These are phyloP conservation scores for Cenchrus purpureus DNA, from an alignment of 176 grass and related monocot species.

Conservation along the genomic window DNA sequence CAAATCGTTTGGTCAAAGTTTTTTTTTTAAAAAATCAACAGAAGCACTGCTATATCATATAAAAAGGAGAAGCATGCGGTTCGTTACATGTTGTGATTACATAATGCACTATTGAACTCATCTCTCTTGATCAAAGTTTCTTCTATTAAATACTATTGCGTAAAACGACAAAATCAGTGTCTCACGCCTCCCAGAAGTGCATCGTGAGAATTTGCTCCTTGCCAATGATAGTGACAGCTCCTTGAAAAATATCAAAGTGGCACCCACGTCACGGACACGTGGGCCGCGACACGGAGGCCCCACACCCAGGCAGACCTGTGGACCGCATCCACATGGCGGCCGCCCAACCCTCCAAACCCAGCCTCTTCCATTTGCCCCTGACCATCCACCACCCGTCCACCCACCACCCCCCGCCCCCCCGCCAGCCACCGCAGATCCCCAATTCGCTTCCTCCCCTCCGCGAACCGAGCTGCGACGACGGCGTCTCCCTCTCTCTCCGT, in stretches of 20 bases:
- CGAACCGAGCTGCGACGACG: not conserved
- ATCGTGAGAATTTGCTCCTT: too few relatives aligned
- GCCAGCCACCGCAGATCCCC: not conserved
- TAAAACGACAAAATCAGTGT: too few relatives aligned
- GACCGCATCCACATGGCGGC: conserved; percentile 25
- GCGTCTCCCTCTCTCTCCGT: not conserved
- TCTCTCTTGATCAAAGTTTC: too few relatives aligned
- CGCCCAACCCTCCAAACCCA: not conserved
- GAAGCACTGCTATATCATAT: too few relatives aligned
- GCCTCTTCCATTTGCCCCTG: not conserved
- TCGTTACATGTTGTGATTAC: too few relatives aligned
- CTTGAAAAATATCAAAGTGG: not conserved
- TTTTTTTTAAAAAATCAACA: too few relatives aligned
- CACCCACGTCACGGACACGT: conserved; percentile 11
- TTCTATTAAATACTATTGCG: too few relatives aligned
- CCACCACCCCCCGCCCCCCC: not conserved
- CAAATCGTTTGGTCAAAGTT: too few relatives aligned
- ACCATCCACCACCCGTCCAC: not conserved
- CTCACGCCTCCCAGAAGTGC: too few relatives aligned
- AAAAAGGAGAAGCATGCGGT: too few relatives aligned
- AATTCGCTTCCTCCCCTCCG: conserved; percentile 2
- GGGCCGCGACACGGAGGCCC: not conserved
- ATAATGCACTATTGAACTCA: too few relatives aligned
- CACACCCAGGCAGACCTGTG: not conserved
- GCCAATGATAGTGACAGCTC: not conserved